These are phyloP conservation scores for Saccharomyces hybrid DNA, from an alignment of 1,139 yeast species.

Conservation along the genomic window DNA sequence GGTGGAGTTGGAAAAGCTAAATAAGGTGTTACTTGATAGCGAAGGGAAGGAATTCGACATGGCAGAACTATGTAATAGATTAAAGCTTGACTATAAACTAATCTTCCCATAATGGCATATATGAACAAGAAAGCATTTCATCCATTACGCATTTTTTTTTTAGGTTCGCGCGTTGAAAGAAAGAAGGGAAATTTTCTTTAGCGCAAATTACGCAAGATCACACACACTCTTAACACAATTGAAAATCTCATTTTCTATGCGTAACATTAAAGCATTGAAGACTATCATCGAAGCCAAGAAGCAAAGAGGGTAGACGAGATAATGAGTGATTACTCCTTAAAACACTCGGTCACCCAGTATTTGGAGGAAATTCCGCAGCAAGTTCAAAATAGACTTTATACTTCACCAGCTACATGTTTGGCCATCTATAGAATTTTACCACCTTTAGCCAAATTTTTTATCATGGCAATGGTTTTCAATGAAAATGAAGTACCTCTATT, in stretches of 20 bases:
- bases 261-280: neutral
- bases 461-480: conserved; percentile 80
- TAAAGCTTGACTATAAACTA: conserved; percentile 37
- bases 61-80: conserved; percentile 37
- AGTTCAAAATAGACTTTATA: conserved; percentile 71
- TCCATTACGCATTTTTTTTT: neutral
- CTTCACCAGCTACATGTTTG: conserved; percentile 86
- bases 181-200: neutral
- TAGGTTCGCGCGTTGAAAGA: neutral
- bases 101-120: conserved; percentile 29
- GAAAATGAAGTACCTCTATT: conserved; percentile 63
- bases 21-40: conserved; percentile 22
- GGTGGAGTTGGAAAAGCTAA: conserved; percentile 23
- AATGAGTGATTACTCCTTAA: conserved; percentile 44
- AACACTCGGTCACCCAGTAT: conserved; percentile 80
- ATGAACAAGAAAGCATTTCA: neutral
- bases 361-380: conserved; percentile 82
- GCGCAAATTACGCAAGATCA: neutral
- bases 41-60: conserved; percentile 36
- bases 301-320: neutral
- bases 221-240: too few species aligned
- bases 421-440: conserved; percentile 87
- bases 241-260: too few species aligned
- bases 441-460: conserved; percentile 78
- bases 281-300: neutral